Base-by-base conservation (phyloP, 2,329 filamentous ascomycete species). In the Thyridium curvatum region DNA sequence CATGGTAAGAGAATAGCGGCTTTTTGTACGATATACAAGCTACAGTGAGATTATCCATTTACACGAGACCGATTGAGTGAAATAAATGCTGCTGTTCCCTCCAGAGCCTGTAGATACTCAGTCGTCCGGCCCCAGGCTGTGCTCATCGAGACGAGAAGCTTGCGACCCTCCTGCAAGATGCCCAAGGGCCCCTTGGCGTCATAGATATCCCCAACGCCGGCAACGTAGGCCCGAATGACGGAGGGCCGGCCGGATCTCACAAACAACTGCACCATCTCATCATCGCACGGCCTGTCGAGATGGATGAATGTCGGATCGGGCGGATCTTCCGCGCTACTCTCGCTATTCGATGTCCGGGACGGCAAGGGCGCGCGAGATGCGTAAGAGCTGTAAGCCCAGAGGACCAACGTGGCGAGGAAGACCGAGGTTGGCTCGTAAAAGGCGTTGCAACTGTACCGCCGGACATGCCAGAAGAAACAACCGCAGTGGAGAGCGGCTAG, bases 251-350 rank as follows among this genome's bases (percentile, higher is more conserved):
- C 72, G 21, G 64, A 58, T n/a, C 64, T 60, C 8, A 77, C 69
- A 50, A 72, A 77, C 10, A 68, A 54, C 46, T 77, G 73, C 1
- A 74, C 70, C 15, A 76, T 56, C 47, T 77, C 72, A 48, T 77
- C 73, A 45, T 77, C 71, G 3, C 64, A 64, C 1, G 72, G 73
- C 8, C 71, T 58, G 41, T 77, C 73, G 1, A 77, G 59, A 28
- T 69, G 64, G 32, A 75, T 69, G n/a, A 67, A 66, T 1, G 53
- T 58, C 2, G 64, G 58, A 16, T 39, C 41, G 3, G 21, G 21
- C 10, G 6, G 21, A 10, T 10, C 21, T 6, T 26, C 10, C 6
- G 10, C 10, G 21, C 21, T 10, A 26, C 10, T 10, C 10, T 26
- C 21, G 21, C 10, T 10, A 10, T 10, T 26, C 13, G 30, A 5